Evolutionary conservation across 73 alveolate genomes (phyloP).

Genomic region (Durusdinium trenchii): DNA sequence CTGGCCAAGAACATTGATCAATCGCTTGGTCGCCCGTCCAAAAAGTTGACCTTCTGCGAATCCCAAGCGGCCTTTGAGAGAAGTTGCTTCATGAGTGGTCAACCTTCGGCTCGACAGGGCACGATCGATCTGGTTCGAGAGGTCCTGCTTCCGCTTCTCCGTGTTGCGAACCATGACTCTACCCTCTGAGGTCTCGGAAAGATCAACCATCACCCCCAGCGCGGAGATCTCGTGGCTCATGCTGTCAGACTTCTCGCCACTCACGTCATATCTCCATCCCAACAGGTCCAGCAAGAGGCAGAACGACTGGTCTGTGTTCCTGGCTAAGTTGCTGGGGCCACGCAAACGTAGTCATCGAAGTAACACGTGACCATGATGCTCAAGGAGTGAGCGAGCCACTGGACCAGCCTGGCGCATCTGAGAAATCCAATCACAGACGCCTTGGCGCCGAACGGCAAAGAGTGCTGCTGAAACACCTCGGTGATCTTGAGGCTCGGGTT

Average conservation of each 20-base stretch:
- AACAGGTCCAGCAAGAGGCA: not conserved
- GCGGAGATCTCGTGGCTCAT: not conserved
- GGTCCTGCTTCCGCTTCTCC: not conserved
- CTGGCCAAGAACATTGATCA: not conserved
- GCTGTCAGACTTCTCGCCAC: not conserved
- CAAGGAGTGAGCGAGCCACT: not conserved
- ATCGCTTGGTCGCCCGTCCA: not conserved
- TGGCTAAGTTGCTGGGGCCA: not conserved
- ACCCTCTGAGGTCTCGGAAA: not conserved
- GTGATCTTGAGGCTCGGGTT: not conserved
- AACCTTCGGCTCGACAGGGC: not conserved
- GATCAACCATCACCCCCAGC: not conserved
- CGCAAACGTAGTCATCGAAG: not conserved
- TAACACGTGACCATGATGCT: not conserved
- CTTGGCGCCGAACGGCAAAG: not conserved
- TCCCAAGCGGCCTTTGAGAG: not conserved
- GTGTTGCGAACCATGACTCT: not conserved
- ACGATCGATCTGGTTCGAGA: not conserved
- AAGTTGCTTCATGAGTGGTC: not conserved
- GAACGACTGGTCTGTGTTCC: not conserved
- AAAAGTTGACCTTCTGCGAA: conserved; percentile 58
- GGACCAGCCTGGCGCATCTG: not conserved
- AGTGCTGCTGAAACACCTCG: no score
- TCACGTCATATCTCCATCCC: no score
- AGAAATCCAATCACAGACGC: not conserved